Percentiles rank a stretch among this genome's conserved stretches.
Conservation (phyloP, 2,329 filamentous ascomycete species). For the Colletotrichum truncatum region DNA sequence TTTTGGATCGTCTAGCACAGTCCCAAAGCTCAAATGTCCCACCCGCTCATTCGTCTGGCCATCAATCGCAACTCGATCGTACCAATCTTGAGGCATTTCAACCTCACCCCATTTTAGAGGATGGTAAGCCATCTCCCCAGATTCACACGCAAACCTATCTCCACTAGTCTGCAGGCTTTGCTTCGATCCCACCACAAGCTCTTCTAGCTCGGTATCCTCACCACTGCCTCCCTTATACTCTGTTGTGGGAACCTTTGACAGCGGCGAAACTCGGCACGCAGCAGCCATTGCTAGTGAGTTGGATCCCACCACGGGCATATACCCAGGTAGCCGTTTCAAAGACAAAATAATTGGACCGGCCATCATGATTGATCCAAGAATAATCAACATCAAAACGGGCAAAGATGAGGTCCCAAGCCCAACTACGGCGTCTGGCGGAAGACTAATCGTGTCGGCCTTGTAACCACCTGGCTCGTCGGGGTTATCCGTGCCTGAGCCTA, state of each 20-base stretch:
- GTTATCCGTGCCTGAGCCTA: not conserved
- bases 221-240: no score
- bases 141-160: no score
- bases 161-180: rapidly evolving
- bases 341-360: not conserved
- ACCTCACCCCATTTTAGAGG: not conserved
- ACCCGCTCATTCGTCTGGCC: not conserved
- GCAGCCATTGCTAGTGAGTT: not conserved
- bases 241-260: not conserved
- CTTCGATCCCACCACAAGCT: not conserved
- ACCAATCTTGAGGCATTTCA: not conserved
- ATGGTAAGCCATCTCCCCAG: not conserved
- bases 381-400: not conserved
- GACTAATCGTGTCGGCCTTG: not conserved
- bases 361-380: not conserved
- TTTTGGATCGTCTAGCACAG: not conserved
- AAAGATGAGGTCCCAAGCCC: not conserved
- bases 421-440: not conserved
- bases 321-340: not conserved
- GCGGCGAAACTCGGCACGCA: not conserved
- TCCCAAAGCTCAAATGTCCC: not conserved
- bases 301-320: not conserved
- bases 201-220: not conserved
- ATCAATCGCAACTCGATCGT: not conserved
- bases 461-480: not conserved